Percentiles rank a stretch among this genome's conserved stretches.
phyloP scores from a whole-genome alignment of 2,329 filamentous ascomycete genomes.

The Fusarium pilosicola region DNA sequence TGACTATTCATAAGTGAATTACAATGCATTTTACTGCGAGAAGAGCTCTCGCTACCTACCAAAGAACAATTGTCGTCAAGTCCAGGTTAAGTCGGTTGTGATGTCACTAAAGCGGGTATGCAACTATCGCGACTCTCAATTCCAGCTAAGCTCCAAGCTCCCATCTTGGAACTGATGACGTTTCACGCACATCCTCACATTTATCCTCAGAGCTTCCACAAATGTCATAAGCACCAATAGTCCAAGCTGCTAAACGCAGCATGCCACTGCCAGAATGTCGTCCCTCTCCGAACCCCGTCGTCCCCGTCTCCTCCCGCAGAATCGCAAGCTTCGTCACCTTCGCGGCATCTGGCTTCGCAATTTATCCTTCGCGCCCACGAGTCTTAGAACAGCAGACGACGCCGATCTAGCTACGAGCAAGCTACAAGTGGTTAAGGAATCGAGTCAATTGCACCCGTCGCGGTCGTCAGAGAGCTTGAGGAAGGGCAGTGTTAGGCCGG shows the following conservation, averaged over 20 bases:
- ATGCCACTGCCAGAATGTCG: constrained; percentile 46
- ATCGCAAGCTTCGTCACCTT: constrained; percentile 88
- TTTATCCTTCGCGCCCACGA: constrained; percentile 71
- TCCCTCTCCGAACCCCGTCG: constrained; percentile 53
- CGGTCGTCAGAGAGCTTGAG: constrained; percentile 65
- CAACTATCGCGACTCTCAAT: constrained; percentile 42
- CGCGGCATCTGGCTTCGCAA: constrained; percentile 89
- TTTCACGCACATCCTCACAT: not conserved
- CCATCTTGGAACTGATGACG: constrained; percentile 28
- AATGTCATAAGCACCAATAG: constrained; percentile 34
- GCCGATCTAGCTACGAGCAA: constrained; percentile 78
- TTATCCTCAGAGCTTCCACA: not conserved
- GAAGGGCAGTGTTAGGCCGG: constrained; percentile 46
- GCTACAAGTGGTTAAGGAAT: constrained; percentile 61
- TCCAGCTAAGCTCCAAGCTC: constrained; percentile 37
- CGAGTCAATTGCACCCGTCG: constrained; percentile 63
- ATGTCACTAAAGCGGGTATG: constrained; percentile 40
- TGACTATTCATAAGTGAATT: fast-evolving
- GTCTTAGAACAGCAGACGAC: constrained; percentile 79
- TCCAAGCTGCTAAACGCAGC: constrained; percentile 33
- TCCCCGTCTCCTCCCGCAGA: constrained; percentile 72
- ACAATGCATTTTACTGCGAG: not conserved
- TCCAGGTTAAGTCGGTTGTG: not conserved
- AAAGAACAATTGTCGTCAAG: too few species aligned
- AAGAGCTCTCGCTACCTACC: not conserved